Conservation (phyloP, 768 basidiomycete species). For the Boletus reticulatus region DNA sequence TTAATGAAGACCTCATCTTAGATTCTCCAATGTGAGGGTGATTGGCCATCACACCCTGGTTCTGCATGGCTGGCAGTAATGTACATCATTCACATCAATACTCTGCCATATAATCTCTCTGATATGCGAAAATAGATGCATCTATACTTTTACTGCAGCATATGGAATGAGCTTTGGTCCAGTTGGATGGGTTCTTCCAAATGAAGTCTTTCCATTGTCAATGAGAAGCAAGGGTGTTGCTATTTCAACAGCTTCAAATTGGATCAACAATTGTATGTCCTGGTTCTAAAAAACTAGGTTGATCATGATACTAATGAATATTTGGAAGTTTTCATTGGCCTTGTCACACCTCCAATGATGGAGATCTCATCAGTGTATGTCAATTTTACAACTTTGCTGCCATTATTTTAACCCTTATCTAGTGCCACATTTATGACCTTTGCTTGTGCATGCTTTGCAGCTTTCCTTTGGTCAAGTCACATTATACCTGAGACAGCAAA, state of each 20-base stretch:
- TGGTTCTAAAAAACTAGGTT: neutral
- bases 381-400: neutral
- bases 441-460: slow-evolving; percentile 58
- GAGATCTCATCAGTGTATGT: slow-evolving; percentile 56
- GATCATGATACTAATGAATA: slow-evolving; percentile 1
- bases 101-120: neutral
- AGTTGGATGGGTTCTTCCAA: slow-evolving; percentile 80
- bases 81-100: slow-evolving; percentile 36
- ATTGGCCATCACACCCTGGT: slow-evolving; percentile 56
- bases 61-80: slow-evolving; percentile 71
- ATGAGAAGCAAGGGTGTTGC: slow-evolving; percentile 82
- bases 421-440: slow-evolving; percentile 73
- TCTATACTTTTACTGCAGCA: slow-evolving; percentile 73
- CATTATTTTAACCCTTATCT: neutral
- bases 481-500: slow-evolving; percentile 76
- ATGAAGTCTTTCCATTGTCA: slow-evolving; percentile 79
- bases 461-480: slow-evolving; percentile 70
- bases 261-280: slow-evolving; percentile 74
- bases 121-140: slow-evolving; percentile 38
- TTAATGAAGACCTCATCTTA: slow-evolving; percentile 17
- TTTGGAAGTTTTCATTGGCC: slow-evolving; percentile 65
- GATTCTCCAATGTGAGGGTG: slow-evolving; percentile 47
- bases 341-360: slow-evolving; percentile 67
- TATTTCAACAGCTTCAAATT: slow-evolving; percentile 81
- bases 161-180: slow-evolving; percentile 81